A percentile compares a stretch with the other conserved stretches of the same genome.
These are phyloP conservation scores for Hypomontagnella submonticulosa DNA, from an alignment of 495 filamentous ascomycete genomes.

Conservation along the genomic window DNA sequence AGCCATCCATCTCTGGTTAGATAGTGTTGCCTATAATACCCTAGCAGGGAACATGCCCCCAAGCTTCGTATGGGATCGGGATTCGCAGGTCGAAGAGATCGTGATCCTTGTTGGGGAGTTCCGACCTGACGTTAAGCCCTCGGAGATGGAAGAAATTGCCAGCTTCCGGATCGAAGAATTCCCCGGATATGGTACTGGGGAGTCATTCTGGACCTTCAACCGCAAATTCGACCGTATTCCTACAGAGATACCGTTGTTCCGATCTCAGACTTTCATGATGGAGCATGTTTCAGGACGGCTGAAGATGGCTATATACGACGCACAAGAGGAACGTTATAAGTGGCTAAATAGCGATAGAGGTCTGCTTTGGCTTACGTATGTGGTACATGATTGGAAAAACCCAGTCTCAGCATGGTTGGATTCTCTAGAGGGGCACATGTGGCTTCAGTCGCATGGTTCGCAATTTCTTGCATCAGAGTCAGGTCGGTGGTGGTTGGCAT, in stretches of 20 bases:
- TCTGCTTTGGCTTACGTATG: not conserved
- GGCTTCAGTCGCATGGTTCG: slow-evolving; percentile 10
- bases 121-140: slow-evolving; percentile 11
- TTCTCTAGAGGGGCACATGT: slow-evolving; percentile 6
- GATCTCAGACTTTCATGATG: slow-evolving; percentile 23
- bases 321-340: not conserved
- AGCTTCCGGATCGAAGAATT: not conserved
- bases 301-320: not conserved
- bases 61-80: not conserved
- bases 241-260: not conserved
- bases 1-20: not conserved
- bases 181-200: not conserved
- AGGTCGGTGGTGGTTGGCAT: slow-evolving; percentile 29
- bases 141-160: slow-evolving; percentile 12
- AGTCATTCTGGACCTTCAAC: not conserved
- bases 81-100: slow-evolving; percentile 23
- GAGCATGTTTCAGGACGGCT: not conserved
- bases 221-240: too few relatives aligned
- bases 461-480: slow-evolving; percentile 14
- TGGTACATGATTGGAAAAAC: slow-evolving; percentile 10
- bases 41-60: too few relatives aligned
- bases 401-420: slow-evolving; percentile 20
- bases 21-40: too few relatives aligned
- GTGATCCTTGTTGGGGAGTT: slow-evolving; percentile 27
- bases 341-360: slow-evolving; percentile 1